Base-by-base conservation (phyloP, 2,329 filamentous ascomycete genomes). In the Fusarium temperatum region DNA sequence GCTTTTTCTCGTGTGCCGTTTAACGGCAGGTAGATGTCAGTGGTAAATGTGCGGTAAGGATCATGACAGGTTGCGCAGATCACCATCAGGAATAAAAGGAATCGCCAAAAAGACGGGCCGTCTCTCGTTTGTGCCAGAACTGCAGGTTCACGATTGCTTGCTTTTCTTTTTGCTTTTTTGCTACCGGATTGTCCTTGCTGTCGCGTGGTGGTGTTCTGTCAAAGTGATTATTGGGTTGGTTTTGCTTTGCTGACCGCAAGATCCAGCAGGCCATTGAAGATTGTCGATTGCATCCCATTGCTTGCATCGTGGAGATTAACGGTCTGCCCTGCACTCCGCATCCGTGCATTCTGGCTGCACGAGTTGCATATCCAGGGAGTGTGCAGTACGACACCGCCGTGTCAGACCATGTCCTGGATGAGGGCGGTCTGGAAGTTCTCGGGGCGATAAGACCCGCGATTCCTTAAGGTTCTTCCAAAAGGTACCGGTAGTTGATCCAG, bases 381-480 rank as follows among this genome's bases (percentile, higher is more conserved):
- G 63, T 68, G 55, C 55, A 68, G 54, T 30, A 38, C 47, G 55
- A 55, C 63, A 68, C 63, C 62, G 36, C 66, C 47, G 41, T 30
- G 47, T 68, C 63, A 68, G 55, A 44, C 55, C 66, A 57, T 41
- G 41, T 68, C 61, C 57, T 59, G 47, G 38, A 55, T 18, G 45
- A 36, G 61, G 63, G 72, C 72, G 72, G 71, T 74, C 72, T 74
- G 72, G 63, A 45, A 65, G 58, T 62, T 74, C 41, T 74, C 71
- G 58, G 71, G 41, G 55, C 57, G 71, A 53, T 59, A 50, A 70
- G 47, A 60, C 66, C 51, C 41, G 61, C 26, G 53, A 32, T 57
- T 30, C 36, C 60, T 15, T 51, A 24, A 22, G 54, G 30, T 24
- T 55, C 32, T 41, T 42, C 17, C 30, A 51, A 20, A 36, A 50